These are phyloP conservation scores for Inonotus obliquus DNA, from an alignment of 1,284 basidiomycete species.

Conservation along the genomic window DNA sequence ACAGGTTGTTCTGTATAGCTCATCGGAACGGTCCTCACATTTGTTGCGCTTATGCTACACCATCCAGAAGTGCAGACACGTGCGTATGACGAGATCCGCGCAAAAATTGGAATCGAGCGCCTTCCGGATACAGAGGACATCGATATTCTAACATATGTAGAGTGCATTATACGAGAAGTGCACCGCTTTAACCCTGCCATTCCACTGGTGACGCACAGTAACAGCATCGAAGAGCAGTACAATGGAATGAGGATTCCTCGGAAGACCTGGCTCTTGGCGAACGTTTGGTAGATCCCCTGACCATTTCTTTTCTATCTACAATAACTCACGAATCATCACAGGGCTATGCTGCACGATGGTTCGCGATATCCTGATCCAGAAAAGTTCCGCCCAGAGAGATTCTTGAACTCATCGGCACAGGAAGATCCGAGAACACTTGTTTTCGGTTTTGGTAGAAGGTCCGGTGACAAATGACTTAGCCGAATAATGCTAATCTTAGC, in stretches of 20 bases:
- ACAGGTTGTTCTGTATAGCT: neutral
- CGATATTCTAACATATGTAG: constrained; percentile 30
- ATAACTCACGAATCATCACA: neutral
- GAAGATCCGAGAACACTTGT: constrained; percentile 15
- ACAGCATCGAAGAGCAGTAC: constrained; percentile 29
- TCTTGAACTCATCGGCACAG: neutral
- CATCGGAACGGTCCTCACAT: neutral
- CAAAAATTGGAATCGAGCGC: neutral
- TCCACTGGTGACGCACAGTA: constrained; percentile 22
- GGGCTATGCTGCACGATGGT: constrained; percentile 20
- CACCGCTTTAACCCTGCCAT: constrained; percentile 24
- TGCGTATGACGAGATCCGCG: neutral
- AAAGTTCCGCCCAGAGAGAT: constrained; percentile 20
- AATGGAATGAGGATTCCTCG: constrained; percentile 24
- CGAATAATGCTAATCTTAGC: neutral
- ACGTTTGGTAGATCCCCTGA: constrained; percentile 28
- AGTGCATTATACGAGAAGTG: constrained; percentile 28
- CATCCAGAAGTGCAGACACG: neutral
- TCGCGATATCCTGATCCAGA: constrained; percentile 10
- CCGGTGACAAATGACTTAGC: neutral
- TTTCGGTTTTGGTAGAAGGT: constrained; percentile 28
- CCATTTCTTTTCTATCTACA: neutral
- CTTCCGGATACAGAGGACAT: neutral
- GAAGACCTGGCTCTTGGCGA: constrained; percentile 32
- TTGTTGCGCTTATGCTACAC: neutral